Conservation (phyloP, 1,139 yeast genomes). For the Taiozyma sp. region DNA sequence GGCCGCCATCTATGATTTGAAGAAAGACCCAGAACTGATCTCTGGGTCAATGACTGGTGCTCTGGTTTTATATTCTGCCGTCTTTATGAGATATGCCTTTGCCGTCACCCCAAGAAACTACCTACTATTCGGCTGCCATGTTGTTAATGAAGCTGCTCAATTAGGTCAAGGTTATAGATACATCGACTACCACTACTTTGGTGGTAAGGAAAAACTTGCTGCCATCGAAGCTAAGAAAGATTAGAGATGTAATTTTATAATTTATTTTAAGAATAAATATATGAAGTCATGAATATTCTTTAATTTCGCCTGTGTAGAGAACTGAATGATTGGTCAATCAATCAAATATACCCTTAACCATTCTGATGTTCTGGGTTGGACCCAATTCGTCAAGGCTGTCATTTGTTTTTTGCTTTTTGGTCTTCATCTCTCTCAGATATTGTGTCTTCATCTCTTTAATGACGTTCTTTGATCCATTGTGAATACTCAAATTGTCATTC, state of each 20-base stretch:
- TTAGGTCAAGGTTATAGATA: constrained; percentile 84
- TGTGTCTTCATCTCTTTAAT: constrained; percentile 14
- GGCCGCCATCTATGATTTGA: constrained; percentile 89
- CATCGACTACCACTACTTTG: constrained; percentile 58
- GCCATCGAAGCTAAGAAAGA: not conserved
- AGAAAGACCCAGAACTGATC: constrained; percentile 87
- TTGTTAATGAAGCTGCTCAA: constrained; percentile 86
- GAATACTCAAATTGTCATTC: not conserved
- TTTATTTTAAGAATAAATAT: not conserved
- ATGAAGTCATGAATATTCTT: not conserved
- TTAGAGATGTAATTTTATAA: not conserved
- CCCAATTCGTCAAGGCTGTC: constrained; percentile 24
- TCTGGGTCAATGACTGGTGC: constrained; percentile 98
- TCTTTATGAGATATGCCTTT: constrained; percentile 81
- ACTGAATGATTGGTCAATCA: constrained; percentile 3
- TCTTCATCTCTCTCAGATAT: constrained; percentile 19
- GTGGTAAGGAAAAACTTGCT: constrained; percentile 17
- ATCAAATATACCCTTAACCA: constrained; percentile 31
- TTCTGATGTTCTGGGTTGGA: constrained; percentile 29
- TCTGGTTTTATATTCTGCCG: constrained; percentile 76
- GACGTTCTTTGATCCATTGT: constrained; percentile 1
- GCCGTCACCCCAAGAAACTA: constrained; percentile 91
- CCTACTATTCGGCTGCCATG: constrained; percentile 87
- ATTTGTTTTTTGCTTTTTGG: not conserved
- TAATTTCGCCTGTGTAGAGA: too few species aligned